Evolutionary conservation across 2,329 filamentous ascomycete genomes (phyloP), one percentile per base, ranked within the genome.

Genomic region (Stemphylium beticola): DNA sequence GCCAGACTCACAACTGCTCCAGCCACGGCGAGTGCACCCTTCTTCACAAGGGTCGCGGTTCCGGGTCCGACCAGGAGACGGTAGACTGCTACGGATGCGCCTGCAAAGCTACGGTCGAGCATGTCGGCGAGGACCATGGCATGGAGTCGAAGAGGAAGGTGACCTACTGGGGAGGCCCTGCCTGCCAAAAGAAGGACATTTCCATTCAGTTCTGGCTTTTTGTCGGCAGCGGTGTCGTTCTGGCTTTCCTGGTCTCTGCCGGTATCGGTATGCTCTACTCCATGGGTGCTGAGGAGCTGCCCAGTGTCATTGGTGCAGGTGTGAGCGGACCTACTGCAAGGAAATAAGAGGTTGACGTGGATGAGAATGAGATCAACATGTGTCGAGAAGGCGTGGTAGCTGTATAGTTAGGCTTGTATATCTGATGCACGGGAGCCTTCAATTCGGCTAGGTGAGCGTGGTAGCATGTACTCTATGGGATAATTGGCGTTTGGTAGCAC

Each of bases 251-350:
- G 33, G 78, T 96, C 24, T 82, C 81, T 33, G 87, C 89, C 72
- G 87, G 86, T 10, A 87, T 98, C 65, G 86, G 88, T 5, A 80
- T 96, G 82, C 76, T 99, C 49, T 95, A 89, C 76, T 87, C 81
- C 59, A 90, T 98, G 68, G 95, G 93, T 31, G 85, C 90, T 74
- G 87, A 96, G 79, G 89, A 92, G 77, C 81, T 98, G 61, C 95
- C 95, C 0, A 92, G 92, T 66, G 93, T 99, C 8, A 93, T 99
- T 75, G 92, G 92, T n/a, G 95, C 95, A 42, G 95, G 95, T 60
- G 93, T 99, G 33, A 90, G 89, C 61, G 85, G 87, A 54, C 82
- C 87, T 45, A 63, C 69, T 22, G 42, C 32, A 17, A 74, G 71
- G 53, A 78, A 80, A 65, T 81, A 71, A 59, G 12, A 14, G 6